Evolutionary conservation across 371 early-diverging fungal species (phyloP), one percentile per base, ranked within the genome.

Genomic region (Mortierella polycephala): DNA sequence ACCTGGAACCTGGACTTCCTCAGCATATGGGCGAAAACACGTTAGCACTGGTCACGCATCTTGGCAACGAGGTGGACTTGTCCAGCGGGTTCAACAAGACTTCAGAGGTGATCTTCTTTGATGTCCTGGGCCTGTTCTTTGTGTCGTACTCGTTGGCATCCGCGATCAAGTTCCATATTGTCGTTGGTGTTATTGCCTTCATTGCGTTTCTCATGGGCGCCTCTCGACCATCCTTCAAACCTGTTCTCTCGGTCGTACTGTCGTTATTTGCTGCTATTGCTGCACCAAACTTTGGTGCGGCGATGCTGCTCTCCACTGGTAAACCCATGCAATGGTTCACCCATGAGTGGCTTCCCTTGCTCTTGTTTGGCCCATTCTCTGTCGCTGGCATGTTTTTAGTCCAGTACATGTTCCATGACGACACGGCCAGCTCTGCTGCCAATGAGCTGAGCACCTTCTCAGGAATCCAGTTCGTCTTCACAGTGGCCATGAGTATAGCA

Each of bases 1-100:
- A 85, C 62, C 71, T 94, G 55, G 84, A 89, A 21, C 71, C 85
- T 5, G 94, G 94, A 37, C 68, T 91, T 2, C 83, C 92, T 41
- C 94, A 94, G 71, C 91, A 92, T 76, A 74, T 92, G 74, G 94
- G 93, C 7, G 90, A 91, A 51, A 92, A 92, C 67, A 84, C 89
- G 0, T 50, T 89, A 57, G 91, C 88, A 5, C 80, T 92, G 46
- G 82, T 88, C 0, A 75, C 86, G 8, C 82, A 90, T 64, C 65
- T 94, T 52, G 84, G 87, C 23, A 81, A 81, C 62, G 85, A 87
- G 56, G 84, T 85, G 0, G 75, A 85, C 1, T 72, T 91, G 30
- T 30, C 30, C 45, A 75, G 69, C 10, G 64, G 69, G 30, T 82
- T 91, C 60, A 83, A 88, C 57, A 73, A 67, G n/a, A 84, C 89